Conservation (phyloP, 441 rosid species). For the Gossypium aridum region DNA sequence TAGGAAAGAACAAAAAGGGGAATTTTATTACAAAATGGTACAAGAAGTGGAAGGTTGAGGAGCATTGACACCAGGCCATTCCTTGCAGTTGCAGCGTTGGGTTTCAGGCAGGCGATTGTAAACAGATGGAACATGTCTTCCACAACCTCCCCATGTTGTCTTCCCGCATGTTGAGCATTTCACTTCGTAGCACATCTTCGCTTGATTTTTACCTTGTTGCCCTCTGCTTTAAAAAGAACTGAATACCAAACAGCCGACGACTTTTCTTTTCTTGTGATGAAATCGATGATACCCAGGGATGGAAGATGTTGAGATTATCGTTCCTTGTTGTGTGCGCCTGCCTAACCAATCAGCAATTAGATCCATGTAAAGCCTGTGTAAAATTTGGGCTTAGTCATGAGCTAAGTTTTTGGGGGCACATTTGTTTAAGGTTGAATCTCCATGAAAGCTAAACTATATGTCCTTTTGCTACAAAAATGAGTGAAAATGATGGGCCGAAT, state of each 20-base stretch:
- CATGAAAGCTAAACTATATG: no score
- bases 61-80: constrained; percentile 36
- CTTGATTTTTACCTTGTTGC: neutral
- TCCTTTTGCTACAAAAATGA: no score
- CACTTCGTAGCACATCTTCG: constrained; percentile 3
- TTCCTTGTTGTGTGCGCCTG: neutral
- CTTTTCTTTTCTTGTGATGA: neutral
- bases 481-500: no score
- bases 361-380: neutral
- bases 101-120: constrained; percentile 27
- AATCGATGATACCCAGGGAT: neutral
- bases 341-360: neutral
- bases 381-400: neutral
- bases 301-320: neutral
- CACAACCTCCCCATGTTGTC: constrained; percentile 42
- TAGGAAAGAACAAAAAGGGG: neutral
- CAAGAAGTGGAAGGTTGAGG: constrained; percentile 11
- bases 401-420: neutral
- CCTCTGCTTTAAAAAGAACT: neutral
- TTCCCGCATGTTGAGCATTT: constrained; percentile 19
- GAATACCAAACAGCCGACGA: neutral
- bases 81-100: constrained; percentile 33
- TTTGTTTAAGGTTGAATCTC: no score
- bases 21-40: constrained; percentile 10
- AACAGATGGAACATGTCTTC: constrained; percentile 33